phyloP scores from a whole-genome alignment of 169 alveolate species.

The Eimeria zaria region DNA sequence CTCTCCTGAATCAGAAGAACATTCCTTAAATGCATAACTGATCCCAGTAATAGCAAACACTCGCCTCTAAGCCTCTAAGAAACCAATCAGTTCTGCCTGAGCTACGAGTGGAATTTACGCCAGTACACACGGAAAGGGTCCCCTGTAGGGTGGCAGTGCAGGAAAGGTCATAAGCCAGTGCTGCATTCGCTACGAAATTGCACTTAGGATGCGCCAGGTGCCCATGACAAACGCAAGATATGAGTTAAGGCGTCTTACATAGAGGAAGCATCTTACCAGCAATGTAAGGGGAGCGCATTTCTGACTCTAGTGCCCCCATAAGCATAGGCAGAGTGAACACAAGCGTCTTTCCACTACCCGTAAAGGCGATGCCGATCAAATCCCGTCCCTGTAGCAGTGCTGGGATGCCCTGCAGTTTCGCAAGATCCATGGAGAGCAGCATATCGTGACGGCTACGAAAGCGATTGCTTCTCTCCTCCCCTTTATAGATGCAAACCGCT shows the following conservation, averaged over 20 bases:
- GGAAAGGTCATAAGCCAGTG: background rate
- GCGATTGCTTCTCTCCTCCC: background rate
- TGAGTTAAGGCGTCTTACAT: background rate
- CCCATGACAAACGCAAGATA: background rate
- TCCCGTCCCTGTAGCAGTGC: constrained; percentile 95
- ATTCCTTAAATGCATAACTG: background rate
- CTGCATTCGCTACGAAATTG: background rate
- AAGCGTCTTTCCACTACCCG: constrained; percentile 97
- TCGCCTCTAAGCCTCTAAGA: background rate
- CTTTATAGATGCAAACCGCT: background rate
- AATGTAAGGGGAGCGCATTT: constrained; percentile 88
- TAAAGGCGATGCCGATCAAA: constrained; percentile 96
- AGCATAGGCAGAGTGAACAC: constrained; percentile 96
- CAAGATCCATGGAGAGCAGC: background rate
- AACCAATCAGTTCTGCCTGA: background rate
- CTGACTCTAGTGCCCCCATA: constrained; percentile 94
- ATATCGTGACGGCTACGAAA: background rate
- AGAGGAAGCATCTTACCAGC: constrained; percentile 43
- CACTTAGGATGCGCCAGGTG: background rate
- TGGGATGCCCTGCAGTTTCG: constrained; percentile 92
- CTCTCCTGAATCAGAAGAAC: constrained; percentile 89
- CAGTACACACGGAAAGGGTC: background rate
- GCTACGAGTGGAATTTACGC: background rate
- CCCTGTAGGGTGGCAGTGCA: background rate
- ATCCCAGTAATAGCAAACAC: background rate